These are phyloP conservation scores for Dillenia turbinata DNA, from an alignment of 164 flowering plant genomes.

Conservation along the genomic window DNA sequence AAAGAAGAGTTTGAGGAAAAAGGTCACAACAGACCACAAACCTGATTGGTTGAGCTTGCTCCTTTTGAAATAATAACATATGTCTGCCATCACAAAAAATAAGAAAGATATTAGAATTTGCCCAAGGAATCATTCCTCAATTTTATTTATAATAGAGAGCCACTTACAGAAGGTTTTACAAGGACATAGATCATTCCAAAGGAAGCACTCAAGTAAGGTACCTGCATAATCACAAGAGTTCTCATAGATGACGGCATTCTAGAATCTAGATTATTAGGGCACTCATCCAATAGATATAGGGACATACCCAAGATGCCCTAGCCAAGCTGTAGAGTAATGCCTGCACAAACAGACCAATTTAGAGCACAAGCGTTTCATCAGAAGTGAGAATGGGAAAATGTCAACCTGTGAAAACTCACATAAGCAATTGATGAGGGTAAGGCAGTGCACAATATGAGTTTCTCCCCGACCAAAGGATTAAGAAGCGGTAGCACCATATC, in stretches of 20 bases:
- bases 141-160: background rate
- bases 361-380: no score
- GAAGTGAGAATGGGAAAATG: no score
- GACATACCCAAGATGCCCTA: slow-evolving; percentile 90
- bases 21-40: slow-evolving; percentile 12
- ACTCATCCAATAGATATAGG: background rate
- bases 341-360: slow-evolving; percentile 30
- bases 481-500: slow-evolving; percentile 79
- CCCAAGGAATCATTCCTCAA: no score
- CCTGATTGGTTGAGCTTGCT: slow-evolving; percentile 68
- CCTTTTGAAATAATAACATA: slow-evolving; percentile 80
- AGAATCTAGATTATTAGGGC: background rate
- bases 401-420: slow-evolving; percentile 37
- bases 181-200: slow-evolving; percentile 76
- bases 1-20: background rate
- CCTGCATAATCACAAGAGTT: slow-evolving; percentile 36
- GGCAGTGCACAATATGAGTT: slow-evolving; percentile 48
- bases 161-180: slow-evolving; percentile 78
- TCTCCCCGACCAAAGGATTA: slow-evolving; percentile 77
- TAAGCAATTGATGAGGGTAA: slow-evolving; percentile 66
- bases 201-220: slow-evolving; percentile 79
- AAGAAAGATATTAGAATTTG: no score
- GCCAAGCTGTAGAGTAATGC: slow-evolving; percentile 79
- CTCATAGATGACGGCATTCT: background rate
- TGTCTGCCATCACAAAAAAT: slow-evolving; percentile 39